A percentile compares a stretch with the other conserved stretches of the same genome.
These are phyloP conservation scores for Citrus mangshanensis DNA, from an alignment of 345 rosid species.

Conservation along the genomic window DNA sequence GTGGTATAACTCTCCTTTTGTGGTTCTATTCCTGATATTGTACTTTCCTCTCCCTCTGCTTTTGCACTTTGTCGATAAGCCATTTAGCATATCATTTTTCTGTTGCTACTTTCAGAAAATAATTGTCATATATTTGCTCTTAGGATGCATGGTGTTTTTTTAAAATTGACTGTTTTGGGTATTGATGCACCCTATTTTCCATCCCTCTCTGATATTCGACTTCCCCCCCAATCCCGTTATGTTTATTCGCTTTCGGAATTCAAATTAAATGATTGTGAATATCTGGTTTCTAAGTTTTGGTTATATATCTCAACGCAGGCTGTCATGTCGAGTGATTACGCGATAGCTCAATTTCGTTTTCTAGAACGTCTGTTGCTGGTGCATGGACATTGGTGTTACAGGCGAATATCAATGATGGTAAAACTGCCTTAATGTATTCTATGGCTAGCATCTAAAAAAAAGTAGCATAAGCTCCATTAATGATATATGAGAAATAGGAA, in stretches of 20 bases:
- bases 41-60: not conserved
- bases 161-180: not conserved
- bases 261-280: not conserved
- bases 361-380: slow-evolving; percentile 79
- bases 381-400: slow-evolving; percentile 98
- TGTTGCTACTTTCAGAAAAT: not conserved
- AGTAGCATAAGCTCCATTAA: slow-evolving; percentile 1
- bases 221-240: not conserved
- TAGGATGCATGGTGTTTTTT: not conserved
- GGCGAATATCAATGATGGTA: slow-evolving; percentile 92
- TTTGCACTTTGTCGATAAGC: not conserved
- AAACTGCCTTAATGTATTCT: slow-evolving; percentile 9
- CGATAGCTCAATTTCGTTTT: slow-evolving; percentile 85
- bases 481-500: not conserved
- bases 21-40: not conserved
- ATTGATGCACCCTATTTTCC: not conserved
- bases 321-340: slow-evolving; percentile 91
- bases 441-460: not conserved
- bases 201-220: not conserved
- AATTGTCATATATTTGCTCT: not conserved
- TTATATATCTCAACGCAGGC: slow-evolving; percentile 49
- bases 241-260: not conserved
- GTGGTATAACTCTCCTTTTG: not conserved
- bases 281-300: slow-evolving; percentile 3
- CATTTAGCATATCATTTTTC: not conserved